Evolutionary conservation across 106 monocot genomes (phyloP).

Genomic region (Gastrodia elata): DNA sequence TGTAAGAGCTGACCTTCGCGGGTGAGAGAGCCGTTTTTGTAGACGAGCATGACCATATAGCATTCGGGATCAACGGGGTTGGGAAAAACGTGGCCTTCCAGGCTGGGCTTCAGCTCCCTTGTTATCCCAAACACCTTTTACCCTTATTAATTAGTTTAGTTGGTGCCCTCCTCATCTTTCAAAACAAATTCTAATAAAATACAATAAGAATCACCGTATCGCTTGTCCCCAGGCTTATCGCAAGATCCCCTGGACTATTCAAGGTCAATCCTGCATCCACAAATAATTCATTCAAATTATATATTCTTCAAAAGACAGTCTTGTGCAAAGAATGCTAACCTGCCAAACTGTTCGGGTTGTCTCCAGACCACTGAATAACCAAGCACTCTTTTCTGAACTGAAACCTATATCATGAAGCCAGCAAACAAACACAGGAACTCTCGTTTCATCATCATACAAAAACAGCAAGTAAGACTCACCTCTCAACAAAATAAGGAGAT

Average conservation of each 20-base stretch:
- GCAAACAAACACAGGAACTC: not conserved
- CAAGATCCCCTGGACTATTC: slow-evolving; percentile 85
- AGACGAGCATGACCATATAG: slow-evolving; percentile 95
- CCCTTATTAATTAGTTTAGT: not conserved
- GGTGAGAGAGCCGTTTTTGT: slow-evolving; percentile 92
- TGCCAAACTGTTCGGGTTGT: slow-evolving; percentile 98
- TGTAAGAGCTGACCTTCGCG: slow-evolving; percentile 63
- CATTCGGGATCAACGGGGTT: slow-evolving; percentile 88
- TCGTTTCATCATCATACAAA: not conserved
- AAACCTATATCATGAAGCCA: slow-evolving; percentile 40
- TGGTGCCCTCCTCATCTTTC: not conserved
- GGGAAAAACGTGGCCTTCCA: slow-evolving; percentile 96
- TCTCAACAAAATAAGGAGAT: slow-evolving; percentile 77
- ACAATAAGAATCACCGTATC: slow-evolving; percentile 54
- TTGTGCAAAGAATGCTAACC: slow-evolving; percentile 28
- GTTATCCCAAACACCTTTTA: slow-evolving; percentile 89
- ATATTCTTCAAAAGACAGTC: too few relatives aligned
- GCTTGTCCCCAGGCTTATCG: slow-evolving; percentile 96
- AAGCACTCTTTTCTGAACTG: slow-evolving; percentile 56
- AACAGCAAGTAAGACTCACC: slow-evolving; percentile 20
- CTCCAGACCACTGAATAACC: slow-evolving; percentile 94
- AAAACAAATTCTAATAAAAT: not conserved
- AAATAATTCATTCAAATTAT: too few relatives aligned
- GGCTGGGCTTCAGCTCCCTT: slow-evolving; percentile 54
- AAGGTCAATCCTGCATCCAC: slow-evolving; percentile 85